phyloP scores from a whole-genome alignment of 1,139 yeast genomes.

The Debaryomyces sp. region DNA sequence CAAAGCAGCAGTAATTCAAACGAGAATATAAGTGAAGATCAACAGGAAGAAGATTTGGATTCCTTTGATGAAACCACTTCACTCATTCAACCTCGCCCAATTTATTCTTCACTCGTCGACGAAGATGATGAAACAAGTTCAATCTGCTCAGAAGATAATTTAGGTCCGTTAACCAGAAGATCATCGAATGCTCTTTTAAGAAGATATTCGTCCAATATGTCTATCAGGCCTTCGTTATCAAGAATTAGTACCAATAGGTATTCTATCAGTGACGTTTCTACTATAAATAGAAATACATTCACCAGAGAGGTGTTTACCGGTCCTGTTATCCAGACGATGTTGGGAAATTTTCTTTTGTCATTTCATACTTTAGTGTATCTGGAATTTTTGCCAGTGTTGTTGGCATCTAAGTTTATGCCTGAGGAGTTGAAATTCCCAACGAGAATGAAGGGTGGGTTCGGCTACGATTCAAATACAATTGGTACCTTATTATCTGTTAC shows the following conservation, averaged over 20 bases:
- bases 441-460: constrained; percentile 33
- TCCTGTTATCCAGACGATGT: constrained; percentile 42
- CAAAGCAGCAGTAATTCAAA: too few relatives aligned
- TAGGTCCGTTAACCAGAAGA: constrained; percentile 36
- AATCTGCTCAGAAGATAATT: constrained; percentile 22
- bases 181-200: constrained; percentile 42
- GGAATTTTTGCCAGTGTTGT: constrained; percentile 62
- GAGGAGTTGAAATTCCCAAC: constrained; percentile 40
- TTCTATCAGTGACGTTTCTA: constrained; percentile 9
- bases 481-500: constrained; percentile 58
- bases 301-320: constrained; percentile 29
- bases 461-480: constrained; percentile 46
- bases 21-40: neutral
- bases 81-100: constrained; percentile 1
- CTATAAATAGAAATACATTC: constrained; percentile 11
- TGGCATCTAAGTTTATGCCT: constrained; percentile 49
- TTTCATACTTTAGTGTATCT: constrained; percentile 56
- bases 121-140: constrained; percentile 16
- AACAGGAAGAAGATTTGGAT: neutral
- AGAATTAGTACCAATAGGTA: constrained; percentile 8
- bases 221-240: constrained; percentile 10
- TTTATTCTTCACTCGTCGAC: constrained; percentile 14
- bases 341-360: constrained; percentile 45
- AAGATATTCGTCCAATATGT: constrained; percentile 35
- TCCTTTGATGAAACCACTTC: constrained; percentile 5